Percentiles rank a stretch among this genome's conserved stretches.
These are phyloP conservation scores for Sclerotinia subarctica DNA, from an alignment of 2,329 filamentous ascomycete species.

Conservation along the genomic window DNA sequence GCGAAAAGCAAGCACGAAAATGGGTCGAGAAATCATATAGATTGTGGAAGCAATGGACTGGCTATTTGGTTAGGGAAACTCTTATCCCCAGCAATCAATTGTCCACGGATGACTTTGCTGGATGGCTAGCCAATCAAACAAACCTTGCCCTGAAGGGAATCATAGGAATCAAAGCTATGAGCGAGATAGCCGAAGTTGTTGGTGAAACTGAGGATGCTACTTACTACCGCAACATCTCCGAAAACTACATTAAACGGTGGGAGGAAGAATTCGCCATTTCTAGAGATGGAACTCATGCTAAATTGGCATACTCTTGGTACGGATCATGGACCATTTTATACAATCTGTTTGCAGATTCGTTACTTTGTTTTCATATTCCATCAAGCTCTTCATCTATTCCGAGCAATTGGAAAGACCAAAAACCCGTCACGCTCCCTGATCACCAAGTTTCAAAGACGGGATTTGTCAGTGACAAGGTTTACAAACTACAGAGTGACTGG, in stretches of 20 bases:
- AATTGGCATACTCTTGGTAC: constrained; percentile 70
- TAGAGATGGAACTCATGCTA: constrained; percentile 63
- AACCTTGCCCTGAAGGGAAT: constrained; percentile 76
- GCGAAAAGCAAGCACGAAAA: constrained; percentile 54
- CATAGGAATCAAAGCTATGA: constrained; percentile 75
- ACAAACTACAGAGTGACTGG: constrained; percentile 77
- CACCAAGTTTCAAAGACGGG: constrained; percentile 37
- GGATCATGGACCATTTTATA: constrained; percentile 73
- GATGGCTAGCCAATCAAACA: constrained; percentile 65
- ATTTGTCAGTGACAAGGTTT: constrained; percentile 74
- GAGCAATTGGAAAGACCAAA: constrained; percentile 28
- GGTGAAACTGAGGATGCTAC: constrained; percentile 55
- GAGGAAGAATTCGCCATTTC: constrained; percentile 59
- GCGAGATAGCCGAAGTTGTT: constrained; percentile 57
- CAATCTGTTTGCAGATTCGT: constrained; percentile 66
- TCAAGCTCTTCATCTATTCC: constrained; percentile 31
- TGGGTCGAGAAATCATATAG: constrained; percentile 61
- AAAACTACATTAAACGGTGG: constrained; percentile 64
- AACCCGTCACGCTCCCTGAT: constrained; percentile 28
- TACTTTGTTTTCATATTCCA: constrained; percentile 73
- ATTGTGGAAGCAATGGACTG: constrained; percentile 68
- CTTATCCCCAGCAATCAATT: constrained; percentile 64
- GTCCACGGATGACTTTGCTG: constrained; percentile 68
- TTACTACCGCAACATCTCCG: constrained; percentile 59
- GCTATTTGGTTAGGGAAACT: constrained; percentile 62